A percentile compares a stretch with the other conserved stretches of the same genome.
Conservation (phyloP, 805 yeast species). For the Yamadazyma scolyti region DNA sequence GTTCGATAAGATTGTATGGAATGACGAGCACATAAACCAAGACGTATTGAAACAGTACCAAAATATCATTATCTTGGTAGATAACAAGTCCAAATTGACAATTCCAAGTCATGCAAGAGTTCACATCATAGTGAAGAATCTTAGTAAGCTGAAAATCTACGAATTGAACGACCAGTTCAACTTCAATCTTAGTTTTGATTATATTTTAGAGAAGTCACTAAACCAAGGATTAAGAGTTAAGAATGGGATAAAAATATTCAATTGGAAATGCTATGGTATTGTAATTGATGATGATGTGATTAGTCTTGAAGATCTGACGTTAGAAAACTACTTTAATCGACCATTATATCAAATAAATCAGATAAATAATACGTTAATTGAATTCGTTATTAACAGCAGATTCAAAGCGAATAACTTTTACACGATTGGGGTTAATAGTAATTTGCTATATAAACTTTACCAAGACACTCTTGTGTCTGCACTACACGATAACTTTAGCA, state of each 20-base stretch:
- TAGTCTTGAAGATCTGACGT: slow-evolving; percentile 35
- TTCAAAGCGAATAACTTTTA: slow-evolving; percentile 52
- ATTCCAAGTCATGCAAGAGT: slow-evolving; percentile 12
- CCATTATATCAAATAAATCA: slow-evolving; percentile 44
- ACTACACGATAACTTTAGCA: slow-evolving; percentile 30
- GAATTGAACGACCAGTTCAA: slow-evolving; percentile 21
- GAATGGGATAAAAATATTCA: slow-evolving; percentile 41
- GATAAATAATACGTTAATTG: slow-evolving; percentile 48
- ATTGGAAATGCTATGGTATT: slow-evolving; percentile 46
- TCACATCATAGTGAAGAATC: slow-evolving; percentile 34
- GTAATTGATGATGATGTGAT: slow-evolving; percentile 39
- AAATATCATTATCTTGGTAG: slow-evolving; percentile 11
- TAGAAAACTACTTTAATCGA: slow-evolving; percentile 40
- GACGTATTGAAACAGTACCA: slow-evolving; percentile 11
- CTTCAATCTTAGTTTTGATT: slow-evolving; percentile 9
- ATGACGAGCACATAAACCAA: slow-evolving; percentile 21
- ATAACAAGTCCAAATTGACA: slow-evolving; percentile 5
- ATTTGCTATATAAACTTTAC: slow-evolving; percentile 43
- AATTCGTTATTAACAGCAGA: slow-evolving; percentile 30
- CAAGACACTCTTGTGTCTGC: slow-evolving; percentile 32
- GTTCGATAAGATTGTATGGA: slow-evolving; percentile 48
- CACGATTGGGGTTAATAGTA: slow-evolving; percentile 58
- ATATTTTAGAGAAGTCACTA: slow-evolving; percentile 6
- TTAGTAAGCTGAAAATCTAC: slow-evolving; percentile 28
- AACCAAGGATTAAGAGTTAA: slow-evolving; percentile 8